Evolutionary conservation across 1,284 basidiomycete genomes (phyloP), one percentile per base, ranked within the genome.

Genomic region (Heterobasidion occidentale): DNA sequence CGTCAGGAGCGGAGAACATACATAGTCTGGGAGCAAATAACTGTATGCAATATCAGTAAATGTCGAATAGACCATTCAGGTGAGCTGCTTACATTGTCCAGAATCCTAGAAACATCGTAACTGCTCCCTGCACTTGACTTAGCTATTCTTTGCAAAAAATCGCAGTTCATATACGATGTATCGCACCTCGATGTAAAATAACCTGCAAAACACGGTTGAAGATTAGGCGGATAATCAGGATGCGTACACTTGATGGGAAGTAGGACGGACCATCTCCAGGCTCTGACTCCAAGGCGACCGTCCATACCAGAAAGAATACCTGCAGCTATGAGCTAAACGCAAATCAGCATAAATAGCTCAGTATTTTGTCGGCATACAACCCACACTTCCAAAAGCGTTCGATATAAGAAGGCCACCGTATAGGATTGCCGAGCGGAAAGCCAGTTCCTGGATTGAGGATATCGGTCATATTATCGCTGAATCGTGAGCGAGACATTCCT

Each of bases 381-480:
- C 67, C 55, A 86, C 83, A 54, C 78, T 74, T 46, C 88, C 87
- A 65, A 91, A 90, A 2, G 89, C 88, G 69, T 90, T 90, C 0
- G 85, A 86, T 52, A 90, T 75, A n/a, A 90, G 71, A 2, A 83
- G 65, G 15, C 87, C 88, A 7, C 76, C 76, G 67, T 84, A 89
- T 2, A 92, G 75, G 55, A 90, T 76, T 0, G 86, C 84, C 51
- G 83, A 81, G 44, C 90, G 80, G 57, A 90, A 79, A 0, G 83
- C 83, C 6, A 87, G 70, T 68, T 87, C 83, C 82, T 84, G 27
- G 27, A 27, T 27, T 27, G 3, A 27, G 4, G 27, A 27, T 27
- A 27, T 27, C 6, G 27, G 27, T 27, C 27, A 9, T 27, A 56
- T 36, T 35, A 15, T 9, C 35, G n/a, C 35, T 45, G 15, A 12